Percentiles rank a stretch among this genome's conserved stretches.
phyloP scores from a whole-genome alignment of 805 yeast genomes.

The Torulaspora indica region DNA sequence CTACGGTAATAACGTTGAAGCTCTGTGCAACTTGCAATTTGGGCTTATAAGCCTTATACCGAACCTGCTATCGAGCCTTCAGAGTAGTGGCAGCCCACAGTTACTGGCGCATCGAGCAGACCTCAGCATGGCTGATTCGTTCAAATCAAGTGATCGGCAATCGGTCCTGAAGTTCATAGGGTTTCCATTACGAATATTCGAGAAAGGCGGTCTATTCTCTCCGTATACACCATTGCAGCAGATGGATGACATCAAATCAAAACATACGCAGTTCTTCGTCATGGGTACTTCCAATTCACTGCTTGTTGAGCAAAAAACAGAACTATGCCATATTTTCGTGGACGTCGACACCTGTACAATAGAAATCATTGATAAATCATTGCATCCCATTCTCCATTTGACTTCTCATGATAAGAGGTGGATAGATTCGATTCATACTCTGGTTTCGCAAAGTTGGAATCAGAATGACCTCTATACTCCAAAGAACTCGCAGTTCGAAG shows the following conservation, averaged over 20 bases:
- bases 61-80: conserved; percentile 62
- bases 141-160: conserved; percentile 71
- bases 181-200: conserved; percentile 79
- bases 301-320: conserved; percentile 57
- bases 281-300: conserved; percentile 88
- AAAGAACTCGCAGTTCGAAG: conserved; percentile 48
- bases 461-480: conserved; percentile 39
- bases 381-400: conserved; percentile 44
- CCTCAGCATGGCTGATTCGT: conserved; percentile 55
- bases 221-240: conserved; percentile 96
- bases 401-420: conserved; percentile 69
- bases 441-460: conserved; percentile 46
- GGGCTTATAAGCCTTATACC: conserved; percentile 82
- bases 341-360: conserved; percentile 53
- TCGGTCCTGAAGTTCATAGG: conserved; percentile 80
- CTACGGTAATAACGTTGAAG: conserved; percentile 75
- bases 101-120: conserved; percentile 50
- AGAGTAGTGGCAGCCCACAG: conserved; percentile 76
- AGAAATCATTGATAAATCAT: conserved; percentile 42
- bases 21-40: conserved; percentile 76
- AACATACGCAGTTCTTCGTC: conserved; percentile 57
- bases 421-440: conserved; percentile 52
- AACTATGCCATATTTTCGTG: conserved; percentile 65
- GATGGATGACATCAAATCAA: conserved; percentile 60
- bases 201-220: conserved; percentile 79